Base-by-base conservation (phyloP, 768 basidiomycete genomes). In the Butyriboletus loyo region DNA sequence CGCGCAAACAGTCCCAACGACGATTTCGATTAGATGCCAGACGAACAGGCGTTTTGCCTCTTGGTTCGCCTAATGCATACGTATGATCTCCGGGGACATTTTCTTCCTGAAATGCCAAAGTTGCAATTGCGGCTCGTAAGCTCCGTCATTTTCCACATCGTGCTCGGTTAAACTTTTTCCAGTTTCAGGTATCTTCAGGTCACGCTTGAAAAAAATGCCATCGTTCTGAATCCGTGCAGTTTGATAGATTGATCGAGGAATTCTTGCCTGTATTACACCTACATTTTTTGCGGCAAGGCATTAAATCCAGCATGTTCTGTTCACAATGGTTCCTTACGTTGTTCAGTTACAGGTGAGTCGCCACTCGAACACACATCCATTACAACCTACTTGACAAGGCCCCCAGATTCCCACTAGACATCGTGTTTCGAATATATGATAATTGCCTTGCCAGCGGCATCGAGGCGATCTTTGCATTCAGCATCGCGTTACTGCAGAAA, bases 61-160 rank as follows among this genome's bases (percentile, higher is more conserved):
- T 80, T 98, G 10, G 94, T 98, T 27, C 79, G 97, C 48, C 72
- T 99, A 15, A 98, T 98, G 97, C 79, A 97, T 54, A 89, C 95
- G 1, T 98, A 99, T 66, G 95, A 96, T 69, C 77, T 98, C 3
- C 85, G 96, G 39, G 93, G 93, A 1, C 96, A 98, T 72, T 99
- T 94, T 72, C 77, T 98, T n/a, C 95, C 97, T 4, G 96, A 99
- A 64, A 99, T 99, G 97, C 97, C 97, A 1, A 96, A 93, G 59
- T 69, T 99, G 6, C 97, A 98, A 66, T 74, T 94, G 38, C 91
- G 96, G 21, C 79, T 99, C 54, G 89, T 90, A 66, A 73, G 84
- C 67, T 24, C 22, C 36, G 48, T 25, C 27, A 21, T 17, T 21
- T 37, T 36, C 2, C 7, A 8, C n/a, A 3, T 27, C 28, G 2